Evolutionary conservation across 208 protist genomes (phyloP).

Genomic region (Leptomonas seymouri): DNA sequence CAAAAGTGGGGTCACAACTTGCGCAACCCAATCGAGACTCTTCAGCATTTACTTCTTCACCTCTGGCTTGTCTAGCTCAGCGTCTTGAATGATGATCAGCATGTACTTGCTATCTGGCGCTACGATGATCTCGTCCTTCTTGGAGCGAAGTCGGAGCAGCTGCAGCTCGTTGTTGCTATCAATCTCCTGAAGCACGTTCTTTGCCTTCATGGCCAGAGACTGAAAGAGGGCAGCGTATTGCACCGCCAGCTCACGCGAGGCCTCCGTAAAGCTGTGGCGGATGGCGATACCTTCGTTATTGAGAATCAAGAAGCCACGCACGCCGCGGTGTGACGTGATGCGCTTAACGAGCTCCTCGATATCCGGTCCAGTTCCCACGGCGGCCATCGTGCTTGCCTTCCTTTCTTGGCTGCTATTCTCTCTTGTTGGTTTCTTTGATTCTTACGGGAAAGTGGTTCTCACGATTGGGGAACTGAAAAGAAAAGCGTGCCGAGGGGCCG

Average conservation of each 20-base stretch:
- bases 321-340: constrained; percentile 93
- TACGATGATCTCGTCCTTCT: constrained; percentile 97
- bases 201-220: constrained; percentile 92
- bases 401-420: background rate
- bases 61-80: constrained; percentile 39
- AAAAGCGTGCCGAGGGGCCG: no score
- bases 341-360: constrained; percentile 98
- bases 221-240: constrained; percentile 96
- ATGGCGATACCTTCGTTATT: constrained; percentile 96
- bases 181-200: constrained; percentile 91
- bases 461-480: no score
- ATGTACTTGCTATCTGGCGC: constrained; percentile 94
- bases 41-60: constrained; percentile 11
- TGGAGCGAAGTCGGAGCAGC: constrained; percentile 93
- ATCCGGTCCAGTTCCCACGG: constrained; percentile 64
- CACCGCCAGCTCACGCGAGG: constrained; percentile 83
- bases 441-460: no score
- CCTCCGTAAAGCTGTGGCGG: constrained; percentile 92
- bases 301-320: constrained; percentile 95
- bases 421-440: no score
- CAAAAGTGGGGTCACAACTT: background rate
- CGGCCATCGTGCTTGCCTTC: constrained; percentile 42
- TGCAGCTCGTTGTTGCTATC: constrained; percentile 96
- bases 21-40: background rate
- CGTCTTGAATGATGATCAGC: constrained; percentile 89